Evolutionary conservation across 2,329 filamentous ascomycete species (phyloP).

Genomic region (Colletotrichum camelliae): DNA sequence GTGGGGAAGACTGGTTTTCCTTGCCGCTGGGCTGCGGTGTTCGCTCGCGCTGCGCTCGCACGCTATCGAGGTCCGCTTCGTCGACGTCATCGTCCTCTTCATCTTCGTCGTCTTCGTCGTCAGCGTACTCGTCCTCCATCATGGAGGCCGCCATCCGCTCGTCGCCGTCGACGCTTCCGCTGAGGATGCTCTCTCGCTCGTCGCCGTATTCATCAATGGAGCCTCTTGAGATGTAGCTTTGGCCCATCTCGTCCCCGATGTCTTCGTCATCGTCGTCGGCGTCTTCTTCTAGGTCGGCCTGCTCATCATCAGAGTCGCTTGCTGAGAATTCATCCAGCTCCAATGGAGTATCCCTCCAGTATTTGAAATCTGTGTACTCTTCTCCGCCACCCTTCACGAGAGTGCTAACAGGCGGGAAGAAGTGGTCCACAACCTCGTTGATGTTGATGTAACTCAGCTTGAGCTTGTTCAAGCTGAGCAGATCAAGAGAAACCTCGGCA

Average conservation of each 20-base stretch:
- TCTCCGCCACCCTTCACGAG: slow-evolving; percentile 90
- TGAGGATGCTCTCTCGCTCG: slow-evolving; percentile 47
- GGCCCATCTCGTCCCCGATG: slow-evolving; percentile 48
- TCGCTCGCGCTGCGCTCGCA: slow-evolving; percentile 12
- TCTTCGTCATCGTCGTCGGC: slow-evolving; percentile 55
- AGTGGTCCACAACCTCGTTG: slow-evolving; percentile 96
- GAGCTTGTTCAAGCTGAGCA: slow-evolving; percentile 90
- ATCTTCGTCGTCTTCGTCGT: slow-evolving; percentile 38
- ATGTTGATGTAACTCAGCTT: slow-evolving; percentile 98
- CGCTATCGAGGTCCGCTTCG: slow-evolving; percentile 42
- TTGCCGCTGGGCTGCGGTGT: slow-evolving; percentile 18
- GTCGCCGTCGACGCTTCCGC: slow-evolving; percentile 49
- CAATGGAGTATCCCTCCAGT: slow-evolving; percentile 87
- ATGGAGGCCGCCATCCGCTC: slow-evolving; percentile 46
- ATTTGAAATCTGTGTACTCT: slow-evolving; percentile 95
- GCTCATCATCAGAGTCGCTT: slow-evolving; percentile 70
- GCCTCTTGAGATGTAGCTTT: slow-evolving; percentile 61
- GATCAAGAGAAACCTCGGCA: slow-evolving; percentile 89
- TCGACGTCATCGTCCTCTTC: slow-evolving; percentile 38
- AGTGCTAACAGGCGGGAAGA: slow-evolving; percentile 90
- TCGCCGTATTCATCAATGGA: slow-evolving; percentile 53
- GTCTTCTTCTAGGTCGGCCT: slow-evolving; percentile 54
- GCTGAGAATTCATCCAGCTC: slow-evolving; percentile 89
- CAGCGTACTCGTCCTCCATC: slow-evolving; percentile 40
- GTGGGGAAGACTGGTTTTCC: slow-evolving; percentile 18